Conservation (phyloP, 257 asterid genomes). For the Gynochthodes officinalis region DNA sequence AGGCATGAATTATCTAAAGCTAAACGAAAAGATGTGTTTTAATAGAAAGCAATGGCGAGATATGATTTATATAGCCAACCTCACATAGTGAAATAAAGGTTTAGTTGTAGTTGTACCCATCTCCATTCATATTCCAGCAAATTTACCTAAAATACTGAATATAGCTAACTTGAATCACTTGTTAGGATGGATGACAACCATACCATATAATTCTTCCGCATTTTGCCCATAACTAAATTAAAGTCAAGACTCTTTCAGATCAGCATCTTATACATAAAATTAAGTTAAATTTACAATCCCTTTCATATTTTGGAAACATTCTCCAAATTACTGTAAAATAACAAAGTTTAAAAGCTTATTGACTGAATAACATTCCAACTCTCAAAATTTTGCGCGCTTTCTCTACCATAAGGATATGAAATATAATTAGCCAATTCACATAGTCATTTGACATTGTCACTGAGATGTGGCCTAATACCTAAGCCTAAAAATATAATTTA, state of each 20-base stretch:
- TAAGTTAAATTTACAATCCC: neutral
- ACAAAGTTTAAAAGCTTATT: neutral
- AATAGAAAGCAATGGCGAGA: too few relatives aligned
- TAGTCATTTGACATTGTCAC: neutral
- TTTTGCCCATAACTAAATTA: neutral
- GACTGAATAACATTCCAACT: neutral
- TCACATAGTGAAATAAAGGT: too few relatives aligned
- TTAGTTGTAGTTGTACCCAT: too few relatives aligned
- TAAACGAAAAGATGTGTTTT: too few relatives aligned
- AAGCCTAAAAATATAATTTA: neutral
- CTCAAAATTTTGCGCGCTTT: neutral
- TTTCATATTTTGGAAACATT: neutral
- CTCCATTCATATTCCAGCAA: neutral
- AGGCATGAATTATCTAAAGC: too few relatives aligned
- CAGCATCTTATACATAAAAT: neutral
- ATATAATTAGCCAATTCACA: neutral
- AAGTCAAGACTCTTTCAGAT: neutral
- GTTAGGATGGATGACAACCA: neutral
- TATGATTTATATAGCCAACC: too few relatives aligned
- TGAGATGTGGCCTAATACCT: neutral
- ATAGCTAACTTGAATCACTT: neutral
- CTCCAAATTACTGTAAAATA: neutral
- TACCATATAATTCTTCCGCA: neutral
- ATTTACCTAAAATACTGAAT: too few relatives aligned
- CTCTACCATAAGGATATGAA: neutral